Evolutionary conservation across 371 early-diverging fungal species (phyloP).

Genomic region (Apophysomyces trapeziformis): DNA sequence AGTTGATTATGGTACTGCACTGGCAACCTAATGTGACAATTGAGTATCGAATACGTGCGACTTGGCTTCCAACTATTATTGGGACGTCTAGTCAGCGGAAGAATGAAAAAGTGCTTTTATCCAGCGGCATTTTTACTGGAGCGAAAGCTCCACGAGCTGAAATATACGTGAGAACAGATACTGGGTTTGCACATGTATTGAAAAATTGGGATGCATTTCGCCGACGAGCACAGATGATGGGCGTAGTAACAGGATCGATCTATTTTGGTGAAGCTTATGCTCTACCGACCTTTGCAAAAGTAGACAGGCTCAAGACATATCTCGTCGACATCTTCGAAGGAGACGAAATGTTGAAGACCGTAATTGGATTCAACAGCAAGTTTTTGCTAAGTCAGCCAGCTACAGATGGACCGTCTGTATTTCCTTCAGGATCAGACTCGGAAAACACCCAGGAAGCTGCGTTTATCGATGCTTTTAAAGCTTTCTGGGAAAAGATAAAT

Average conservation of each 20-base stretch:
- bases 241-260: conserved; percentile 46
- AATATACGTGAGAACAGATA: conserved; percentile 46
- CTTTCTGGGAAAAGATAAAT: conserved; percentile 45
- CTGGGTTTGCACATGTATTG: conserved; percentile 51
- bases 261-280: conserved; percentile 47
- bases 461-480: conserved; percentile 35
- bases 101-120: conserved; percentile 30
- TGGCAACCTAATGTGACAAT: conserved; percentile 92
- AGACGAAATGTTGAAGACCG: conserved; percentile 67
- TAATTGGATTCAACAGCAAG: conserved; percentile 39
- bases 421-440: too few species aligned
- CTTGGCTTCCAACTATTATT: conserved; percentile 44
- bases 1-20: conserved; percentile 69
- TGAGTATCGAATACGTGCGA: conserved; percentile 76
- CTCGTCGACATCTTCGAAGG: conserved; percentile 74
- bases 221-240: conserved; percentile 51
- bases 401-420: not conserved
- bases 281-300: conserved; percentile 65
- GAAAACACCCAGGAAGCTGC: conserved; percentile 20
- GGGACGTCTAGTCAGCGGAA: conserved; percentile 23
- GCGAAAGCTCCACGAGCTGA: conserved; percentile 53
- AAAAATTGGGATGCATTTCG: conserved; percentile 52
- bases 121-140: conserved; percentile 41
- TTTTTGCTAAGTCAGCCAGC: conserved; percentile 16
- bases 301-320: conserved; percentile 68